Base-by-base conservation (phyloP, 495 filamentous ascomycete genomes). In the Aspergillus olivimuriae region DNA sequence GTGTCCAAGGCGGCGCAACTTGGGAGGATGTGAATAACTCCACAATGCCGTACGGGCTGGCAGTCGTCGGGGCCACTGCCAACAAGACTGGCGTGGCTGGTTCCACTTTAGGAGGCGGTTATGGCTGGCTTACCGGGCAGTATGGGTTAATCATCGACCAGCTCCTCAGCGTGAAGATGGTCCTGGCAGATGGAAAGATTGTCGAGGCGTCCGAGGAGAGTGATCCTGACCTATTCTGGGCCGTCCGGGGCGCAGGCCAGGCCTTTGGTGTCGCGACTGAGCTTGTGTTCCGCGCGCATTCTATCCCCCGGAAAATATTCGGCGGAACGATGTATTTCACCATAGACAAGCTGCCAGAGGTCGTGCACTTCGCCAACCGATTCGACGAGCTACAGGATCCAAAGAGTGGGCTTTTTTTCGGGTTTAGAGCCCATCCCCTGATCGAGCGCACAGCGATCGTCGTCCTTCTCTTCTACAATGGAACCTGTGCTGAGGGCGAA, bases 1-100 rank as follows among this genome's bases (percentile, higher is more conserved):
- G 23, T 31, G 39, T 28, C n/a, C 23, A 41, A 8, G 39, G 39
- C 11, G 39, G 23, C 4, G 39, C 39, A 9, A 22, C 32, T 6
- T 41, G 39, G 39, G 39, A n/a, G 14, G 23, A 41, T 19, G 39
- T 41, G 39, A 19, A 41, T 17, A 30, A 31, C 8, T 22, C 39
- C 20, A 26, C 39, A 8, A 26, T 26, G 10, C 9, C 28, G 15
- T 41, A 30, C 39, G 16, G 20, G 8, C 21, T 41, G 22, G 39
- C 24, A 18, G 39, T 31, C 11, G 39, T 41, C 16, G 39, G 39
- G 5, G 39, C 23, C 14, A 41, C 39, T 1, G 23, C 9, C 14
- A 31, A 17, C 21, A n/a, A 41, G n/a, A 31, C 24, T 9, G 39
- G 39, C 3, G 39, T 41, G 9, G 24, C 23, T 24, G 39, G 24